Base-by-base conservation (phyloP, 2,329 filamentous ascomycete genomes). In the Allantophomopsis lycopodina region DNA sequence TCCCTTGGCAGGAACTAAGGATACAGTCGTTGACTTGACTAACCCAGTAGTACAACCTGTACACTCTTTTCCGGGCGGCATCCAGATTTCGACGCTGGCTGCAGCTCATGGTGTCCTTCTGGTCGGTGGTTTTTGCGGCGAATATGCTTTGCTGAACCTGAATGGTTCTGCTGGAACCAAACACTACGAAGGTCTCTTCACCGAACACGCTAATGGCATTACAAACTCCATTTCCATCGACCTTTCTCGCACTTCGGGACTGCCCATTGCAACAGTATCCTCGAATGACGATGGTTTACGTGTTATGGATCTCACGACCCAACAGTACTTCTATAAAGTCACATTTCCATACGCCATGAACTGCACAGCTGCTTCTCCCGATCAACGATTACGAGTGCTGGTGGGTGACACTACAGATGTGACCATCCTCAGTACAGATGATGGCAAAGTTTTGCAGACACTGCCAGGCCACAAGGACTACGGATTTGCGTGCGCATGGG, bases 401-500 rank as follows among this genome's bases (percentile, higher is more conserved):
- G 83, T 86, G 0, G 83, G 83, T 36, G 84, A 89, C 50, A 65
- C 68, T 42, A 61, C 65, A 41, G 67, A 80, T 32, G 74, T 79
- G 0, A 61, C 79, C 37, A 81, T 89, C 51, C 71, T 74, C 12
- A 72, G 83, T 44, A 76, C 82, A 10, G 80, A 84, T 40, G 76
- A 70, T 11, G 76, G 80, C 12, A 60, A 68, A 43, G 64, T 63
- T 40, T 66, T 71, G 45, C 66, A 79, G 47, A 59, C 62, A 18
- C 68, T 88, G 2, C 57, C 62, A 4, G 77, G 79, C 2, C 81
- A 86, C 51, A 65, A 64, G 12, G 82, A 87, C 51, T 82, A 70
- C 48, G 80, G 76, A 2, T 89, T 88, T 50, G 76, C 83, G 2
- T 86, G 80, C 50, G 83, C 80, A 47, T 89, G 83, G 83, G 79